Evolutionary conservation across 2,329 filamentous ascomycete genomes (phyloP), one percentile per base, ranked within the genome.

Genomic region (Beauveria rudraprayagi): DNA sequence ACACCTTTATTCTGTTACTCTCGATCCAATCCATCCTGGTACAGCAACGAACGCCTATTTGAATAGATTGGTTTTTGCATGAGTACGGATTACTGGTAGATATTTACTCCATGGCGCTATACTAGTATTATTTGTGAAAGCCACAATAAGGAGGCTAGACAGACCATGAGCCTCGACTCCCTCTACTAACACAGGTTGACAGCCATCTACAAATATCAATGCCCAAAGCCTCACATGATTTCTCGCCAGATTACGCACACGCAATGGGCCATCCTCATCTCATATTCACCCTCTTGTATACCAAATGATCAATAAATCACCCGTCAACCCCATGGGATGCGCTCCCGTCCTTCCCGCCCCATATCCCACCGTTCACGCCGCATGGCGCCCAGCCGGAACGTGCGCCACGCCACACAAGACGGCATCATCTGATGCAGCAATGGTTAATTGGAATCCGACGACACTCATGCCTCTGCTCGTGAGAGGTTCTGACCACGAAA

Each of bases 341-440:
- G 46, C 46, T 58, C 56, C 56, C 56, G 56, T 58, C 10, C 34
- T 37, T 56, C 53, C 55, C 55, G 55, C 55, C 46, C 44, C 56
- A 50, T 40, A 43, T 50, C 46, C 56, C 56, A 58, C 56, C 56
- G 56, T 58, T 58, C 56, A 58, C 51, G 56, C 56, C 56, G 56
- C 56, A 51, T 50, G n/a, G 56, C 34, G 56, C 22, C 41, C 56
- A 22, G 28, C 30, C 55, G 56, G 19, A 28, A 58, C 30, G 34
- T 50, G 46, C 56, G 56, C 56, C 56, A 58, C 56, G 30, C 55
- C 30, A 51, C 30, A 51, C 43, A n/a, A 47, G 41, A 28, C 43
- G 34, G 11, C 11, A 57, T 57, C 55, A 57, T 37, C 44, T 57
- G 43, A 57, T 40, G 52, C 28, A 37, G 19, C 30, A 19, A 34